Evolutionary conservation across 495 filamentous ascomycete genomes (phyloP).

Genomic region (Amniculicola lignicola): DNA sequence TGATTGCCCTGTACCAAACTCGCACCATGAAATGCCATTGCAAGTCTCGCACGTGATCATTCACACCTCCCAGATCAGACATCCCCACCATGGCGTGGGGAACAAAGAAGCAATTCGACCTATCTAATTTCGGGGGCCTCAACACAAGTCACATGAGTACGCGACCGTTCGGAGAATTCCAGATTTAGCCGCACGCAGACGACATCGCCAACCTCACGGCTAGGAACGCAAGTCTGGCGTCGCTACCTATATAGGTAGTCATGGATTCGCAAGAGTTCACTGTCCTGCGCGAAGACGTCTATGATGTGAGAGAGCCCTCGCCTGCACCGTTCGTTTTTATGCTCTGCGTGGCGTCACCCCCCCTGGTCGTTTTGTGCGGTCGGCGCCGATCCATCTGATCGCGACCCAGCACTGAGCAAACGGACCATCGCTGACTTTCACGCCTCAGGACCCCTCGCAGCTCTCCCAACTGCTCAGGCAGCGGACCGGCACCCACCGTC

Average conservation of each 20-base stretch:
- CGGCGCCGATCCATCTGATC: slow-evolving; percentile 11
- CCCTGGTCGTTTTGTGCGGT: slow-evolving; percentile 22
- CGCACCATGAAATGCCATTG: too few relatives aligned
- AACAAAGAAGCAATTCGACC: too few relatives aligned
- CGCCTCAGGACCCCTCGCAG: slow-evolving; percentile 25
- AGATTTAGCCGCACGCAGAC: not conserved
- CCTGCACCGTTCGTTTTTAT: not conserved
- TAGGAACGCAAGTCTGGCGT: not conserved
- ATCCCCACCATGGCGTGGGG: too few relatives aligned
- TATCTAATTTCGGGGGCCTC: too few relatives aligned
- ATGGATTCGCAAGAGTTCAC: slow-evolving; percentile 26
- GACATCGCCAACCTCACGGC: slow-evolving; percentile 15
- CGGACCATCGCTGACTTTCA: not conserved
- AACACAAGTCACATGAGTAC: too few relatives aligned
- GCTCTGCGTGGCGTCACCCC: slow-evolving; percentile 8
- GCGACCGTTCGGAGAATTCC: slow-evolving; percentile 13
- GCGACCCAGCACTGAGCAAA: not conserved
- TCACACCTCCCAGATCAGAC: too few relatives aligned
- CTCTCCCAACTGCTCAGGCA: slow-evolving; percentile 30
- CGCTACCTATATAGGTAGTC: too few relatives aligned
- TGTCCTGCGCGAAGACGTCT: slow-evolving; percentile 19
- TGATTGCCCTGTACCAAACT: too few relatives aligned
- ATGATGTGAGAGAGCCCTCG: slow-evolving; percentile 31
- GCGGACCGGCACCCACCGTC: slow-evolving; percentile 11
- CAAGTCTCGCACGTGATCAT: too few relatives aligned